Evolutionary conservation across 169 alveolate genomes (phyloP).

Genomic region (Nephromyces sp.): DNA sequence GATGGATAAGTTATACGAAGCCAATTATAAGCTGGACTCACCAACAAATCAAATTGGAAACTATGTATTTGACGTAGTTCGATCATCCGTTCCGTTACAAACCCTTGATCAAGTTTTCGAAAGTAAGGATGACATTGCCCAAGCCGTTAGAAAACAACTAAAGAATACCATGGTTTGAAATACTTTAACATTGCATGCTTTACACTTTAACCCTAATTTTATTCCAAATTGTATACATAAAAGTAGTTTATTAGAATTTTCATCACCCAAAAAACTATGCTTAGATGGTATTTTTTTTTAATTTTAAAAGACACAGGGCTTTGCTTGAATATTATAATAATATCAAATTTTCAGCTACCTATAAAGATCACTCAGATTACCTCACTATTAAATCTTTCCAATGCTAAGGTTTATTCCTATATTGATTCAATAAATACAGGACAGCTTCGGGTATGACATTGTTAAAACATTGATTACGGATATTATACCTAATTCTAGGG

Average conservation of each 20-base stretch:
- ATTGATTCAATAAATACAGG: background rate
- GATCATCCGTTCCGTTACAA: slow-evolving; percentile 16
- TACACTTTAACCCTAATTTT: no score
- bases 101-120: slow-evolving; percentile 21
- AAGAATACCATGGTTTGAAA: background rate
- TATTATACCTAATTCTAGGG: slow-evolving; percentile 16
- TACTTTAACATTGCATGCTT: no score
- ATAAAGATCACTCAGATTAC: no score
- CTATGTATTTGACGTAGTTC: slow-evolving; percentile 29
- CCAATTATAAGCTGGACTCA: background rate
- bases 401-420: background rate
- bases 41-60: slow-evolving; percentile 1
- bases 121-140: slow-evolving; percentile 19
- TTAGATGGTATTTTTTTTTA: no score
- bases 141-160: slow-evolving; percentile 7
- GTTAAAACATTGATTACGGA: slow-evolving; percentile 15
- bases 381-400: no score
- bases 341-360: no score
- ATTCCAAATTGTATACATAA: no score
- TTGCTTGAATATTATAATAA: no score
- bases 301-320: no score
- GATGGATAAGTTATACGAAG: background rate
- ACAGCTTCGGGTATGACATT: slow-evolving; percentile 11
- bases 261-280: no score
- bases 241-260: no score